Base-by-base conservation (phyloP, 1,139 yeast species). In the Pneumocystis jirovecii region DNA sequence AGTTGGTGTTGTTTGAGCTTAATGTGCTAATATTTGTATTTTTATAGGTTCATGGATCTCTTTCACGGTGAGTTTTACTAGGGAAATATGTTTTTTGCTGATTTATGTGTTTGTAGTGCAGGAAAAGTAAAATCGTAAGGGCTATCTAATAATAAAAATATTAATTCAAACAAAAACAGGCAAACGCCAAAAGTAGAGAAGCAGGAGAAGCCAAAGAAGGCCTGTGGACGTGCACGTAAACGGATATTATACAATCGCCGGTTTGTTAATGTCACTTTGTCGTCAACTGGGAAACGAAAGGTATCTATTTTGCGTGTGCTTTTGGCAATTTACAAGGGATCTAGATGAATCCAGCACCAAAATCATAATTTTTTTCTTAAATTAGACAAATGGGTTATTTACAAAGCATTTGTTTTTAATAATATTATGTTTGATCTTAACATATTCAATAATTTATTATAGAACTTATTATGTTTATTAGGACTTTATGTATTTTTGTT, bases 201-300 rank as follows among this genome's bases (percentile, higher is more conserved):
- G 96, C 96, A 68, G 84, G 91, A 77, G 95, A 97, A 67, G 80
- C 81, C 69, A 86, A 89, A 77, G 82, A 81, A 64, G 73, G 83
- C 68, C 89, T 90, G 77, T 96, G 98, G 68, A 79, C 96, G 96
- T 80, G 97, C 97, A 79, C 86, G 87, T 93, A 90, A 89, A 89
- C 89, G 99, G 84, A 81, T 91, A 79, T 83, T 89, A 82, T 95
- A 95, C 96, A 93, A 96, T 84, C 89, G 95, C 85, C 91, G 98
- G 85, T 93, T 93, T 82, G 90, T 93, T 77, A 93, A 93, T 82
- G 91, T 97, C 78, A 85, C 89, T 82, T 85, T 67, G 61, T 64
- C 95, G 80, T 1, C n/a, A 8, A 88, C 89, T 86, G 97, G 97
- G 84, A 91, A 90, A 89, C 90, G 97, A 88, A 89, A 87, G 85